Percentiles rank a stretch among this genome's conserved stretches.
Evolutionary conservation across 1,284 basidiomycete genomes (phyloP).

Genomic region (Cutaneotrichosporon sp.): DNA sequence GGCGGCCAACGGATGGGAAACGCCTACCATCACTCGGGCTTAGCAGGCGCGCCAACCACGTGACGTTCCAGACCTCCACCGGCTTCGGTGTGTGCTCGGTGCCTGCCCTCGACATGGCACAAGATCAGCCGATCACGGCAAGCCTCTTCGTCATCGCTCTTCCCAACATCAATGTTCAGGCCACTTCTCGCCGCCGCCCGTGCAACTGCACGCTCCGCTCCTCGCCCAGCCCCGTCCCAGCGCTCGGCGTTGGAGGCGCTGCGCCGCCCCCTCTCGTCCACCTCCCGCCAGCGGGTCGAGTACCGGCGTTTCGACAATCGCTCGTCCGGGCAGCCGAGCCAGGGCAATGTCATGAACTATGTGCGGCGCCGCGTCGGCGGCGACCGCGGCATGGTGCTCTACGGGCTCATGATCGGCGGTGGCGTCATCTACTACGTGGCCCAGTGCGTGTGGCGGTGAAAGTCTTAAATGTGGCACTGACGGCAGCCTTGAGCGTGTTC

Average conservation of each 20-base stretch:
- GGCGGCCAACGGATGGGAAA: neutral
- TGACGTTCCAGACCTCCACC: neutral
- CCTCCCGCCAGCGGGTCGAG: neutral
- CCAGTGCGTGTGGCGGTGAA: conserved; percentile 58
- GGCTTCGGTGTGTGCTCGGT: too few species aligned
- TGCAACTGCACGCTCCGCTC: neutral
- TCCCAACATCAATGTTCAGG: neutral
- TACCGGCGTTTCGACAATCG: conserved; percentile 43
- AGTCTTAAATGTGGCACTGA: conserved; percentile 9
- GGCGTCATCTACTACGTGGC: conserved; percentile 61
- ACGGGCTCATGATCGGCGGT: conserved; percentile 48
- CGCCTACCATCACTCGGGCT: too few species aligned
- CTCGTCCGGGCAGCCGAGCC: conserved; percentile 15
- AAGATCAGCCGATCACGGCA: neutral
- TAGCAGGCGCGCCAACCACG: neutral
- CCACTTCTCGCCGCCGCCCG: neutral
- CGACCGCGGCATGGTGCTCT: conserved; percentile 45
- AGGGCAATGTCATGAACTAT: conserved; percentile 29
- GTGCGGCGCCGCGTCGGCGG: conserved; percentile 44
- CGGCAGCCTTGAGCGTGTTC: conserved; percentile 71
- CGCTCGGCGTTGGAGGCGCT: neutral
- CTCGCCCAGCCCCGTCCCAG: neutral
- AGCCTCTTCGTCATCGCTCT: conserved; percentile 3
- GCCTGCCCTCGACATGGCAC: neutral
- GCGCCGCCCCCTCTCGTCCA: conserved; percentile 6